Evolutionary conservation across 805 yeast genomes (phyloP), one percentile per base, ranked within the genome.

Genomic region (Nakazawaea peltata): DNA sequence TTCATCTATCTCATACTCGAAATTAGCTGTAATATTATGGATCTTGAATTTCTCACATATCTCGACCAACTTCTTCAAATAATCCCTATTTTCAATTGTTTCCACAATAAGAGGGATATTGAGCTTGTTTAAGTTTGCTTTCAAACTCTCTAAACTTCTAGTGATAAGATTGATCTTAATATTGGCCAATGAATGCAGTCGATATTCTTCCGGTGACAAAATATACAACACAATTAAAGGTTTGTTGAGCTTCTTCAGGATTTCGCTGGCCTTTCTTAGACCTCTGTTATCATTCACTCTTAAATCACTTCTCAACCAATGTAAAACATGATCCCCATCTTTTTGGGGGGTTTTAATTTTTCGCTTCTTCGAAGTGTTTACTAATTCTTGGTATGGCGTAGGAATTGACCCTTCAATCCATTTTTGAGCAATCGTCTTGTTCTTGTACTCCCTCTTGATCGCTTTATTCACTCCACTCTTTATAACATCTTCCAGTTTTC

Each of bases 251-350:
- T 47, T 37, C 14, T 44, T 34, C 2, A 66, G 65, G 7, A 50
- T 41, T 16, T 55, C 41, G 26, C 62, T 44, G 2, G 71, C 69
- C 13, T 54, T 41, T 11, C 41, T 48, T 26, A 72, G 51, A 0
- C 64, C 69, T 1, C 49, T 51, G 43, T 72, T 72, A 44, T 72
- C 74, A 8, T 46, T 49, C 6, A 61, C 36, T 30, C 78, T 51
- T 19, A 71, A 49, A 42, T 73, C 79, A 25, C 61, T 56, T 13
- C 65, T 47, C 35, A 72, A 69, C 62, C 74, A 60, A 46, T 69
- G 74, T 14, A 67, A 60, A 11, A 65, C 52, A 18, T 45, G 44
- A n/a, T 44, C 52, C 19, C 33, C 33, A 3, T 28, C 19, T 22
- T 34, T 11, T 5, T 5, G 6, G 3, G 22, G 27, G 12, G 19